A percentile compares a stretch with the other conserved stretches of the same genome.
Evolutionary conservation across 805 yeast species (phyloP).

Genomic region (Candida xiaguanensis): DNA sequence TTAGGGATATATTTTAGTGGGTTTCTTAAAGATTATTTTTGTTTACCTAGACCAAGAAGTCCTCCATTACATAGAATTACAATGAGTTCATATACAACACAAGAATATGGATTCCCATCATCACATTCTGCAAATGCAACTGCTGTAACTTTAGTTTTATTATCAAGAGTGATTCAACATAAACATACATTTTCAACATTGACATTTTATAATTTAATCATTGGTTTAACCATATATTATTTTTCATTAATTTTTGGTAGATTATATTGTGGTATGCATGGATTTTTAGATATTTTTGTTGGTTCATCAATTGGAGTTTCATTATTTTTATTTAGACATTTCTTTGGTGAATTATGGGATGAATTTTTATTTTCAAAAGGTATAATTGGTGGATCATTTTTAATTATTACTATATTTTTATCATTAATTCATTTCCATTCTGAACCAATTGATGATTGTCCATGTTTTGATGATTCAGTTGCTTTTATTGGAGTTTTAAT

Average conservation of each 20-base stretch:
- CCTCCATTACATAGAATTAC: slow-evolving; percentile 92
- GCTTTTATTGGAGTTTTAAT: slow-evolving; percentile 86
- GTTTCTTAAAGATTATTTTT: slow-evolving; percentile 72
- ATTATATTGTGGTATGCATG: slow-evolving; percentile 97
- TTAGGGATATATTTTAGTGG: slow-evolving; percentile 75
- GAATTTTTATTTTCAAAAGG: slow-evolving; percentile 27
- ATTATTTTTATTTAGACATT: slow-evolving; percentile 47
- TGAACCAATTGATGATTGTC: slow-evolving; percentile 88
- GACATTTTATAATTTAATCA: slow-evolving; percentile 14
- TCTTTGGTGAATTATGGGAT: slow-evolving; percentile 45
- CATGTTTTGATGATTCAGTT: slow-evolving; percentile 93
- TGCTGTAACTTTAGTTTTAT: slow-evolving; percentile 58
- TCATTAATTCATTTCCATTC: slow-evolving; percentile 65
- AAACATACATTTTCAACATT: slow-evolving; percentile 11
- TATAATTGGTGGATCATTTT: slow-evolving; percentile 26
- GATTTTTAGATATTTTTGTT: slow-evolving; percentile 66
- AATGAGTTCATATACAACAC: slow-evolving; percentile 83
- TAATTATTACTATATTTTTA: slow-evolving; percentile 41
- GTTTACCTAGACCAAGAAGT: slow-evolving; percentile 87
- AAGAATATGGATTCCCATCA: slow-evolving; percentile 93
- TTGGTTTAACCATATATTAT: slow-evolving; percentile 45
- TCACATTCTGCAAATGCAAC: slow-evolving; percentile 95
- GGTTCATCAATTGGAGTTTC: slow-evolving; percentile 65
- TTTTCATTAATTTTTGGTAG: slow-evolving; percentile 72
- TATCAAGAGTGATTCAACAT: slow-evolving; percentile 11